Evolutionary conservation across 2,329 filamentous ascomycete genomes (phyloP).

Genomic region (Cryphonectria carpinicola): DNA sequence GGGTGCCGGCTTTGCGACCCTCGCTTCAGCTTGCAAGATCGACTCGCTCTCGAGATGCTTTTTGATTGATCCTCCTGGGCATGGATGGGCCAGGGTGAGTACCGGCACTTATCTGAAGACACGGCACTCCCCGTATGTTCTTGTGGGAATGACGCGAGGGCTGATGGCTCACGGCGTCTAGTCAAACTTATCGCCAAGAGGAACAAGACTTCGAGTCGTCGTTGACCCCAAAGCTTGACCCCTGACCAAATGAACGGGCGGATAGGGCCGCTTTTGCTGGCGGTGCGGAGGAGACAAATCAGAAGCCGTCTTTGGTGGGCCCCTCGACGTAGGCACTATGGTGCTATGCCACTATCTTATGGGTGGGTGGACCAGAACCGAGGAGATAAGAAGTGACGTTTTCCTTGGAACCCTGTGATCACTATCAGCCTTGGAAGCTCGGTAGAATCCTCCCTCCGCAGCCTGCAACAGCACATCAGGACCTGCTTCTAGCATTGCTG

Average conservation of each 20-base stretch:
- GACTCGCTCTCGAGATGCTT: not conserved
- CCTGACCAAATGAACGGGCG: not conserved
- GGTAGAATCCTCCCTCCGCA: not conserved
- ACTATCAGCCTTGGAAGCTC: not conserved
- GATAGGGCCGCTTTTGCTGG: constrained; percentile 6
- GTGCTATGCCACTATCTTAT: not conserved
- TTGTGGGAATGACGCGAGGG: not conserved
- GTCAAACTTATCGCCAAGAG: not conserved
- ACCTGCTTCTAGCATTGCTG: not conserved
- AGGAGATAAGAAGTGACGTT: constrained; percentile 13
- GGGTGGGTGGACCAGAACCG: not conserved
- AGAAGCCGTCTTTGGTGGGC: not conserved
- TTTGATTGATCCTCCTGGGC: not conserved
- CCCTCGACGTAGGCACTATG: not conserved
- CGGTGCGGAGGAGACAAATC: not conserved
- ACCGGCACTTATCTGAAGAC: not conserved
- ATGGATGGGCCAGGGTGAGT: not conserved
- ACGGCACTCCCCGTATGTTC: not conserved
- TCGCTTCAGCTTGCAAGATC: constrained; percentile 6
- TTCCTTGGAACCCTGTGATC: not conserved
- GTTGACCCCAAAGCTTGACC: constrained; percentile 1
- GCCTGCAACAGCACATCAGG: not conserved
- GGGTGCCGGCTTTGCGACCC: not conserved
- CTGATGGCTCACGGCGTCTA: not conserved
- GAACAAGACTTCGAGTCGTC: not conserved